A percentile compares a stretch with the other conserved stretches of the same genome.
Conservation (phyloP, 73 alveolate species). For the Paramecium sexaurelia region DNA sequence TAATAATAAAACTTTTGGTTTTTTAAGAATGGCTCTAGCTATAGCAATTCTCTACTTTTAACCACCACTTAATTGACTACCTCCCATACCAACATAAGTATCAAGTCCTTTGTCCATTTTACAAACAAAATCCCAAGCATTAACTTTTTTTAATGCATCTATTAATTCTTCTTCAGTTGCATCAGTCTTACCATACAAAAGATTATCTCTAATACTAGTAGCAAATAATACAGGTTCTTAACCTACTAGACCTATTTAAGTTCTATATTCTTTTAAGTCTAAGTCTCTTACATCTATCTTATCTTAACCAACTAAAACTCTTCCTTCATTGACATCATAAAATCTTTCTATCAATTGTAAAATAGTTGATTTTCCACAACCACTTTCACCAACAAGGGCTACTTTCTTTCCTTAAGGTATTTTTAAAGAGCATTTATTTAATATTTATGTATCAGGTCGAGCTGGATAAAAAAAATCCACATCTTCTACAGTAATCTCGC, state of each 20-base stretch:
- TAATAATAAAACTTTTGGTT: constrained; percentile 78
- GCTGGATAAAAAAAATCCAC: constrained; percentile 76
- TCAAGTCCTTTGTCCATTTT: constrained; percentile 67
- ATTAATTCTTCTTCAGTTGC: constrained; percentile 85
- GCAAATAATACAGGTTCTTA: constrained; percentile 95
- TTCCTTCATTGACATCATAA: constrained; percentile 80
- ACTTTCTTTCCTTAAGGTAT: constrained; percentile 79
- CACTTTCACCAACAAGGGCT: constrained; percentile 88
- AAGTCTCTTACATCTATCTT: constrained; percentile 59
- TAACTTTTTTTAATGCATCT: constrained; percentile 81
- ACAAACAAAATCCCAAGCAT: constrained; percentile 81
- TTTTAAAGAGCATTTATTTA: constrained; percentile 50
- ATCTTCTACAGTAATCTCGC: constrained; percentile 71
- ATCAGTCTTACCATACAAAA: constrained; percentile 76
- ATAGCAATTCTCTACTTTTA: constrained; percentile 86
- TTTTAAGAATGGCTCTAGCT: constrained; percentile 88
- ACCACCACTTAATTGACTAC: constrained; percentile 88
- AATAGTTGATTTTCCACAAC: constrained; percentile 85
- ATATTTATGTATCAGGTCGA: constrained; percentile 68
- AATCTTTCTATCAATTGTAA: constrained; percentile 77
- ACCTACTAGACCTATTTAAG: constrained; percentile 80
- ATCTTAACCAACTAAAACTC: constrained; percentile 72
- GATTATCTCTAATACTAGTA: constrained; percentile 81
- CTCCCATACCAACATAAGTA: constrained; percentile 81
- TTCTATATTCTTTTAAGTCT: constrained; percentile 49